Evolutionary conservation across 371 early-diverging fungal genomes (phyloP).

Genomic region (Vairimorpha apis): DNA sequence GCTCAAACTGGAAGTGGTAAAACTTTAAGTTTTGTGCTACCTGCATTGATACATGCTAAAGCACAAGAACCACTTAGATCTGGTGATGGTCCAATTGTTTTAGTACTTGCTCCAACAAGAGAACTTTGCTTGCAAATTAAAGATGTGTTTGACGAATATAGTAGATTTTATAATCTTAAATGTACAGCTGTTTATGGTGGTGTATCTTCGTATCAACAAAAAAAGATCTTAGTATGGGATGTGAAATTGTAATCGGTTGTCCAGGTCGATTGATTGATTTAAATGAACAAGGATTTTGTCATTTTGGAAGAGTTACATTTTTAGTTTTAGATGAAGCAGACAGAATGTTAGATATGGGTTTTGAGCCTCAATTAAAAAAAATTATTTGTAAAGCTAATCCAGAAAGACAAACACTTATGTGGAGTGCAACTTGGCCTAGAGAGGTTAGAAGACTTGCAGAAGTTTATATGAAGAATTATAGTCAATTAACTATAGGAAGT

Average conservation of each 20-base stretch:
- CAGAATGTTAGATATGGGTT: slow-evolving; percentile 97
- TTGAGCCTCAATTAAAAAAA: slow-evolving; percentile 95
- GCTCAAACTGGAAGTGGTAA: slow-evolving; percentile 97
- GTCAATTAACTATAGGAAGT: slow-evolving; percentile 93
- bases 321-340: slow-evolving; percentile 97
- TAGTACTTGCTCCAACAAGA: slow-evolving; percentile 95
- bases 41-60: slow-evolving; percentile 92
- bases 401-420: slow-evolving; percentile 96
- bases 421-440: slow-evolving; percentile 99
- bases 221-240: slow-evolving; percentile 78
- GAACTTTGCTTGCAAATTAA: slow-evolving; percentile 73
- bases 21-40: slow-evolving; percentile 87
- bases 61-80: slow-evolving; percentile 81
- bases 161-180: slow-evolving; percentile 70
- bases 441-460: slow-evolving; percentile 83
- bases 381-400: slow-evolving; percentile 94
- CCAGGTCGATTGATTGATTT: slow-evolving; percentile 96
- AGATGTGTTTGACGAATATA: slow-evolving; percentile 59
- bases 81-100: slow-evolving; percentile 92
- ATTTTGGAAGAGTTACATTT: slow-evolving; percentile 85
- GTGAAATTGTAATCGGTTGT: slow-evolving; percentile 94
- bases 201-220: slow-evolving; percentile 83
- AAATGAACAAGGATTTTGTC: slow-evolving; percentile 70
- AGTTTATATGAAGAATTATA: slow-evolving; percentile 83
- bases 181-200: slow-evolving; percentile 92